Base-by-base conservation (phyloP, 441 rosid species). In the Syzygium malaccense region DNA sequence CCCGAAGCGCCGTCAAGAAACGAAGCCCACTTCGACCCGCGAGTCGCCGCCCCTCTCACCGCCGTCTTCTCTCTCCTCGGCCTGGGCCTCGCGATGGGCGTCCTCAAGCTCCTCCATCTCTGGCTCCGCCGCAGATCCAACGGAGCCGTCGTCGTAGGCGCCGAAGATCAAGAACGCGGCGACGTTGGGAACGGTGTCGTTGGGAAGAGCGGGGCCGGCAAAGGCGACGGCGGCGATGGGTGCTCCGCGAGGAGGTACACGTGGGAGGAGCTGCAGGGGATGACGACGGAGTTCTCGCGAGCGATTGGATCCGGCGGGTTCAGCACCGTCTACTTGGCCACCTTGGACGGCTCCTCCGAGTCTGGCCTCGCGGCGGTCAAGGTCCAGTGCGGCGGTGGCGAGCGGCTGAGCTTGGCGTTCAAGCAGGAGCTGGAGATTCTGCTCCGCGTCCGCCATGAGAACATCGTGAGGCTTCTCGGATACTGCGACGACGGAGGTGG, bases 221-320 rank as follows among this genome's bases (percentile, higher is more conserved):
- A 41, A 78, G 78, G 26, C 10, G 88, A 23, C 13, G 90, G 60
- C 56, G 90, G 83, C 17, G 83, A 23, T 17, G 33, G 79, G 90
- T 25, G 86, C 88, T 41, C 56, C 28, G 56, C 45, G 17, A 93
- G 92, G 87, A 91, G 91, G 84, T 96, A 90, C 62, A 91, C 86
- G 20, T 95, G 96, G 98, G 93, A 89, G 5, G 96, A 95, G 87
- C 88, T 97, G 53, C 93, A 92, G 89, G 87, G 75, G 78, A 86
- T 92, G 49, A 95, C 98, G 12, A 56, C 48, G 57, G 92, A 93
- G 89, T 97, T 95, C 92, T 90, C 95, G 14, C 86, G 71, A n/a
- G 86, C 93, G 87, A 93, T 96, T 48, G 99, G 99, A 30, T 92
- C 93, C 1, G 99, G 98, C 25, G 99, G 99, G 64, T 97, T 95